Conservation (phyloP, 1,139 yeast species). For the Kurtzmaniella natalensis region DNA sequence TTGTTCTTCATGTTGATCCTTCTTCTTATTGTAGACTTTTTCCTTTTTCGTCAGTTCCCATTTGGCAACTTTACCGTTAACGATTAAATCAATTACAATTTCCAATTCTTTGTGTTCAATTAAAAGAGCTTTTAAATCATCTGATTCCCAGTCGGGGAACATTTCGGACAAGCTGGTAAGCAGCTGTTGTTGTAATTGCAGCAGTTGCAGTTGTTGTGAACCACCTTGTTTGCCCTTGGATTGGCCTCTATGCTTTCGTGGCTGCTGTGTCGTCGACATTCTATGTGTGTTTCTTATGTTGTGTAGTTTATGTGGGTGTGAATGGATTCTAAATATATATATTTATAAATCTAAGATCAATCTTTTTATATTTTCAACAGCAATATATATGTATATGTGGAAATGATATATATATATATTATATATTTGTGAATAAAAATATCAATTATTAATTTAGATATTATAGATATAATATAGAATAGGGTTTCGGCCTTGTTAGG, state of each 20-base stretch:
- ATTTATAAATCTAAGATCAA: too few species aligned
- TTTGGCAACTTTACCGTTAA: constrained; percentile 67
- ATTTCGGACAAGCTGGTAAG: constrained; percentile 69
- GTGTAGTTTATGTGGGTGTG: too few species aligned
- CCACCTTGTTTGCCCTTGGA: constrained; percentile 1
- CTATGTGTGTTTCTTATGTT: too few species aligned
- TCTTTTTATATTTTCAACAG: too few species aligned
- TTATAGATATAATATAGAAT: too few species aligned
- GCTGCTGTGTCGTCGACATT: constrained; percentile 7
- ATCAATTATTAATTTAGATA: too few species aligned
- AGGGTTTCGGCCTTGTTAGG: too few species aligned
- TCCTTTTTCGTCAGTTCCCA: constrained; percentile 57
- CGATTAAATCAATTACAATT: constrained; percentile 78
- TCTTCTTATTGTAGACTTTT: constrained; percentile 38
- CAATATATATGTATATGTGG: too few species aligned
- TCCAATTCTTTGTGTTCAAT: constrained; percentile 73
- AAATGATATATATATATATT: too few species aligned
- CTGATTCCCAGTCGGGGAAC: constrained; percentile 93
- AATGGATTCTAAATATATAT: too few species aligned
- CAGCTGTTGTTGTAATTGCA: too few species aligned
- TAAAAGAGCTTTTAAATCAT: constrained; percentile 74
- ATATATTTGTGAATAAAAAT: too few species aligned
- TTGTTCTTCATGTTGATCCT: constrained; percentile 23
- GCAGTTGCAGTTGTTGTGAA: constrained; percentile 2
- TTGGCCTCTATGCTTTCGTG: constrained; percentile 10